These are phyloP conservation scores for Jackrogersella minutella DNA, from an alignment of 495 filamentous ascomycete species.

Conservation along the genomic window DNA sequence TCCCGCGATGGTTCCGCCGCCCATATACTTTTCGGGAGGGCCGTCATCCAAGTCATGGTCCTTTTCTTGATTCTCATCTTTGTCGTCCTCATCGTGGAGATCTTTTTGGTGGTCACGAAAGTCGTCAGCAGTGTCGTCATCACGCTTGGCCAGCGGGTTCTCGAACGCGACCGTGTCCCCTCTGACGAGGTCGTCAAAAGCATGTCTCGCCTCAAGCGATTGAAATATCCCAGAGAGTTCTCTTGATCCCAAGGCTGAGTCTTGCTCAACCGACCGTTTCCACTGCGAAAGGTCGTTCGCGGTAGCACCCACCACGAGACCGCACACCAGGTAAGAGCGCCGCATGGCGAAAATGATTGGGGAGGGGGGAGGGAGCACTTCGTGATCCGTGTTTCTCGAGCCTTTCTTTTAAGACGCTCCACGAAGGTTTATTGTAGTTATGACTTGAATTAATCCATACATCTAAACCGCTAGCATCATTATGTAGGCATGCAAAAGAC, in stretches of 20 bases:
- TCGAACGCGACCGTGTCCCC: not conserved
- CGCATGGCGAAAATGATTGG: constrained; percentile 16
- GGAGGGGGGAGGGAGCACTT: not conserved
- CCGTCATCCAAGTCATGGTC: not conserved
- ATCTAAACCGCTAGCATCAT: not conserved
- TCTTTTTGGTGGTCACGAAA: not conserved
- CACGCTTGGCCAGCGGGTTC: not conserved
- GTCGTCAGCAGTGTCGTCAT: not conserved
- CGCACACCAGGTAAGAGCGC: constrained; percentile 20
- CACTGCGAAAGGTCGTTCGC: constrained; percentile 10
- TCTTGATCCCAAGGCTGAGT: constrained; percentile 5
- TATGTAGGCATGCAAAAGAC: not conserved
- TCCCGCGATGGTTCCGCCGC: constrained; percentile 15
- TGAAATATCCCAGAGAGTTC: not conserved
- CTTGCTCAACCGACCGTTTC: not conserved
- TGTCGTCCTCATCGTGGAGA: not conserved
- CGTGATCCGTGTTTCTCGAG: constrained; percentile 2
- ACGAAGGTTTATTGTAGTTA: not conserved
- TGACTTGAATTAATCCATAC: constrained; percentile 9
- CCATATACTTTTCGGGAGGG: not conserved
- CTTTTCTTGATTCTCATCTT: not conserved
- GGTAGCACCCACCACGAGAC: constrained; percentile 19
- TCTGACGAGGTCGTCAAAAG: not conserved
- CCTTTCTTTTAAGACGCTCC: not conserved
- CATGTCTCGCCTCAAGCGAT: constrained; percentile 3